Evolutionary conservation across 257 asterid species (phyloP).

Genomic region (Jacaranda mimosifolia): DNA sequence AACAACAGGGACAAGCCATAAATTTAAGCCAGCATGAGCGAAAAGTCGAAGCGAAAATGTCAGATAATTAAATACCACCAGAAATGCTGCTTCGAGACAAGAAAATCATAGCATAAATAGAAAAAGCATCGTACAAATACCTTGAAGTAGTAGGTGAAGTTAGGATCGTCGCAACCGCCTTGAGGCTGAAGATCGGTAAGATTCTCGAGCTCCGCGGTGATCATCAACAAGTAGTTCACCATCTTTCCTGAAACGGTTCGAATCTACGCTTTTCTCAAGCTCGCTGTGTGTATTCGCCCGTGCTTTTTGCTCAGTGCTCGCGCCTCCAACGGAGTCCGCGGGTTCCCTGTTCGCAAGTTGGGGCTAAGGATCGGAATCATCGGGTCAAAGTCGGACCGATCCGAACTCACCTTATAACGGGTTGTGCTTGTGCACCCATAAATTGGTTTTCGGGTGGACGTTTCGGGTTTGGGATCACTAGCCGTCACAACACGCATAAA

Average conservation of each 20-base stretch:
- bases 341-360: background rate
- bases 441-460: too few species aligned
- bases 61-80: background rate
- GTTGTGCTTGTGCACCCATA: too few species aligned
- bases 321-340: background rate
- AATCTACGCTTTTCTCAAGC: slow-evolving; percentile 31
- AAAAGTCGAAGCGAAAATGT: background rate
- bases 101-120: background rate
- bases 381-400: too few species aligned
- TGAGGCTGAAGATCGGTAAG: slow-evolving; percentile 82
- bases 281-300: slow-evolving; percentile 29
- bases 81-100: background rate
- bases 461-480: too few species aligned
- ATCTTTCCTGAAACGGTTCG: slow-evolving; percentile 42
- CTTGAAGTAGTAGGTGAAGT: slow-evolving; percentile 76
- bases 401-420: too few species aligned
- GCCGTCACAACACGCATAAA: too few species aligned
- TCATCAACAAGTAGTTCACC: slow-evolving; percentile 77
- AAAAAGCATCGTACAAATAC: slow-evolving; percentile 39
- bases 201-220: slow-evolving; percentile 83
- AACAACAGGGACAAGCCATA: background rate
- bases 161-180: slow-evolving; percentile 79
- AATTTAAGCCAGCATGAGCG: background rate
- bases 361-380: too few species aligned
- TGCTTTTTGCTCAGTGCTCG: background rate